These are phyloP conservation scores for Scleroderma citrinum DNA, from an alignment of 768 basidiomycete genomes.

Conservation along the genomic window DNA sequence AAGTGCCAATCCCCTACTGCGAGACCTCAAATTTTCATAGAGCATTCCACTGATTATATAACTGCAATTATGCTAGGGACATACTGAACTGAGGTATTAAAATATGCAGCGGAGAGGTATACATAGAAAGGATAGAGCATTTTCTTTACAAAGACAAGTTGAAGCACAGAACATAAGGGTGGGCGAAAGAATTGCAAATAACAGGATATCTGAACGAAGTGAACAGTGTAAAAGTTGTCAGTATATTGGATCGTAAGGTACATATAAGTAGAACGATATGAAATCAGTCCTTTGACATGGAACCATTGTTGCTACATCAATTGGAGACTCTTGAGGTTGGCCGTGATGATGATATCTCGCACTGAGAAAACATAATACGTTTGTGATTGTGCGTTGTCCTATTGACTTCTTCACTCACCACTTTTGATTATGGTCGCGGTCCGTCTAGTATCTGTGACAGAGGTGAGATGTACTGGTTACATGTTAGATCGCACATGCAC, in stretches of 20 bases:
- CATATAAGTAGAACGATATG: constrained; percentile 6
- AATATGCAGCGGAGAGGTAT: constrained; percentile 3
- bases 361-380: constrained; percentile 33
- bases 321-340: constrained; percentile 53
- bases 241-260: not conserved
- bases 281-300: constrained; percentile 5
- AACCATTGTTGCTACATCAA: constrained; percentile 20
- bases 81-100: constrained; percentile 11
- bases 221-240: not conserved
- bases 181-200: not conserved
- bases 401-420: constrained; percentile 38
- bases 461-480: constrained; percentile 63
- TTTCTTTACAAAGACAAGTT: constrained; percentile 11
- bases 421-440: constrained; percentile 70
- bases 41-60: not conserved
- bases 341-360: constrained; percentile 64
- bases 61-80: not conserved
- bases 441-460: constrained; percentile 73
- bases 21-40: not conserved
- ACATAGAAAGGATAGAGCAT: constrained; percentile 1
- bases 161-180: not conserved
- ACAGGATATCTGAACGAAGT: not conserved
- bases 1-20: not conserved
- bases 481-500: constrained; percentile 5
- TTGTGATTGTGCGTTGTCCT: not conserved